Conservation (phyloP, 768 basidiomycete genomes). For the Phylloporus arenicola region DNA sequence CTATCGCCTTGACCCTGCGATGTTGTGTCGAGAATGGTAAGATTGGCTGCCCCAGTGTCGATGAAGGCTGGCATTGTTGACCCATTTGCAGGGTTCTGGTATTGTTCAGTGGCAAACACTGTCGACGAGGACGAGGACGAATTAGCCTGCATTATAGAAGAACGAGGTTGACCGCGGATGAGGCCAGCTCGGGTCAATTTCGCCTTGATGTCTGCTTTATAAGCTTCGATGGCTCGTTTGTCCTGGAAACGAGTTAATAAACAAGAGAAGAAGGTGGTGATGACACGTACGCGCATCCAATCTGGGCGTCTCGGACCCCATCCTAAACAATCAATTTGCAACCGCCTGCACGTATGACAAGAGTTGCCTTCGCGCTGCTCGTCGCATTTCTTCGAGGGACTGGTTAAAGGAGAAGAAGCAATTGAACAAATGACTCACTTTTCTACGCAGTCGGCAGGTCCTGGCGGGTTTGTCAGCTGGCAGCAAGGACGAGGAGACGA, state of each 20-base stretch:
- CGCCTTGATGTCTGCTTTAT: constrained; percentile 81
- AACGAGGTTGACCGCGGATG: constrained; percentile 76
- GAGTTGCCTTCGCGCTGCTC: constrained; percentile 78
- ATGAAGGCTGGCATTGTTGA: constrained; percentile 18
- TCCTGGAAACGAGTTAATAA: constrained; percentile 45
- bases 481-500: not conserved
- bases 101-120: constrained; percentile 32
- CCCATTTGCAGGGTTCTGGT: constrained; percentile 19
- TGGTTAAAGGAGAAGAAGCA: not conserved
- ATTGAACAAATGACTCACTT: constrained; percentile 40
- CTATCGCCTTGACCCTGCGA: constrained; percentile 19
- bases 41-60: constrained; percentile 17
- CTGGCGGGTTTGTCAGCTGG: constrained; percentile 33
- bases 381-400: constrained; percentile 69
- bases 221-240: constrained; percentile 73
- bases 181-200: constrained; percentile 72
- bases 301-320: constrained; percentile 85
- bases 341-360: constrained; percentile 74
- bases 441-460: constrained; percentile 81
- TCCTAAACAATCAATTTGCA: constrained; percentile 77
- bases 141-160: constrained; percentile 42
- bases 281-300: constrained; percentile 71
- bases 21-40: constrained; percentile 19
- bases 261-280: constrained; percentile 2
- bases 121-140: constrained; percentile 27